Base-by-base conservation (phyloP, 495 filamentous ascomycete species). In the Oidiodendron maius region DNA sequence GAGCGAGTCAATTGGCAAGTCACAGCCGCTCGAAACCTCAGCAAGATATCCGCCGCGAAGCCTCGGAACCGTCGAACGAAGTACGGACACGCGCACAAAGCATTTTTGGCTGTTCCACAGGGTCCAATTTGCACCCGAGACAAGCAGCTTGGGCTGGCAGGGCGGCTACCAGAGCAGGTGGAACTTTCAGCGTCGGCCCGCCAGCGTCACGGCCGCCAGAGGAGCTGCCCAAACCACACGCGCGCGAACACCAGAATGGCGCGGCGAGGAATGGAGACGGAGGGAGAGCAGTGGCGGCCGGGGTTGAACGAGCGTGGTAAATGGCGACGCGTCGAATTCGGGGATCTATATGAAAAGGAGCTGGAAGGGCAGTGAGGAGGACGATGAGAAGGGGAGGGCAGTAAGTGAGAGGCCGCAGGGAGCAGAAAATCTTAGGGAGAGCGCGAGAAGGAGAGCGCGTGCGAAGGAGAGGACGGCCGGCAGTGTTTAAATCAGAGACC, bases 61-160 rank as follows among this genome's bases (percentile, higher is more conserved):
- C 53, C 57, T 53, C 53, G 50, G 50, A 53, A 44, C 52, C 53
- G 54, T 60, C 57, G 47, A 52, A 51, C 53, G 57, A 57, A 42
- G 20, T 15, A 52, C 39, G 41, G 53, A 47, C 56, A 39, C n/a
- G 46, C 50, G 51, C 57, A 43, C 53, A 60, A 54, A 57, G 57
- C 57, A 60, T 60, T 57, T 30, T 60, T 53, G 57, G 47, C 47
- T 60, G 16, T 55, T 26, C 44, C 46, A 20, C 34, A 38, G 9
- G 50, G 47, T 48, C 51, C 48, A 52, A 59, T 49, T 32, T 26
- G 46, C 52, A 48, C 53, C 52, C 53, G 45, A 47, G 52, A 59
- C 52, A 53, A 52, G 17, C 15, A 24, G 30, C 21, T 47, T 28
- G 55, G n/a, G n/a, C n/a, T n/a, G 37, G 28, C 20, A 46, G 34